These are phyloP conservation scores for Crassisporium funariophilum DNA, from an alignment of 768 basidiomycete genomes.

Conservation along the genomic window DNA sequence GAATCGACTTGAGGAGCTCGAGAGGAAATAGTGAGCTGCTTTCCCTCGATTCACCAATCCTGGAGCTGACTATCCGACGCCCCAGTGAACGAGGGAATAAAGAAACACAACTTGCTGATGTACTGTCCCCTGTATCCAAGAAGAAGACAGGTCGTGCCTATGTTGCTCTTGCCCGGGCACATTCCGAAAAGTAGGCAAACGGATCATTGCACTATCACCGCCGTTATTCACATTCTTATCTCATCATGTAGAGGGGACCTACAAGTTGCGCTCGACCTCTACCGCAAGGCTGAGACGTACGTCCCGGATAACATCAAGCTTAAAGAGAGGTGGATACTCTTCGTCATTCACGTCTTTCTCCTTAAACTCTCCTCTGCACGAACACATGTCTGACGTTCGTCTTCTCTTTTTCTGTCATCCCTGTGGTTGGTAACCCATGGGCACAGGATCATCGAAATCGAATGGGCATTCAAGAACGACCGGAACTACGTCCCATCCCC, in stretches of 20 bases:
- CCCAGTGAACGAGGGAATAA: conserved; percentile 62
- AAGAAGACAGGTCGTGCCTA: conserved; percentile 85
- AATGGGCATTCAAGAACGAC: conserved; percentile 72
- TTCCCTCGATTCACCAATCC: conserved; percentile 1
- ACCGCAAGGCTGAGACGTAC: conserved; percentile 78
- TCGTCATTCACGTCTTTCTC: conserved; percentile 65
- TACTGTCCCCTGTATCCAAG: conserved; percentile 70
- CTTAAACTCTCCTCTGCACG: conserved; percentile 48
- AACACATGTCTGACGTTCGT: conserved; percentile 43
- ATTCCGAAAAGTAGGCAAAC: conserved; percentile 71
- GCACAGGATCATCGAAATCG: conserved; percentile 78
- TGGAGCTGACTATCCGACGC: conserved; percentile 1
- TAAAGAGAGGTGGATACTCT: conserved; percentile 85
- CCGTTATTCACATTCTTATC: conserved; percentile 5
- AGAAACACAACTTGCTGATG: conserved; percentile 61
- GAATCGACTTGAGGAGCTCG: conserved; percentile 64
- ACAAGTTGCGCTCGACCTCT: conserved; percentile 78
- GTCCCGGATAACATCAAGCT: conserved; percentile 87
- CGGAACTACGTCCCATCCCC: conserved; percentile 61
- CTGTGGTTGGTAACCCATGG: conserved; percentile 32
- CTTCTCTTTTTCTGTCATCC: conserved; percentile 32
- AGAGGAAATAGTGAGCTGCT: conserved; percentile 67
- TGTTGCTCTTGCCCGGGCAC: conserved; percentile 78
- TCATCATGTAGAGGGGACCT: conserved; percentile 63
- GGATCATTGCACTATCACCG: conserved; percentile 1